Base-by-base conservation (phyloP, 2,329 filamentous ascomycete species). In the Ophiocordyceps camponoti-floridani region DNA sequence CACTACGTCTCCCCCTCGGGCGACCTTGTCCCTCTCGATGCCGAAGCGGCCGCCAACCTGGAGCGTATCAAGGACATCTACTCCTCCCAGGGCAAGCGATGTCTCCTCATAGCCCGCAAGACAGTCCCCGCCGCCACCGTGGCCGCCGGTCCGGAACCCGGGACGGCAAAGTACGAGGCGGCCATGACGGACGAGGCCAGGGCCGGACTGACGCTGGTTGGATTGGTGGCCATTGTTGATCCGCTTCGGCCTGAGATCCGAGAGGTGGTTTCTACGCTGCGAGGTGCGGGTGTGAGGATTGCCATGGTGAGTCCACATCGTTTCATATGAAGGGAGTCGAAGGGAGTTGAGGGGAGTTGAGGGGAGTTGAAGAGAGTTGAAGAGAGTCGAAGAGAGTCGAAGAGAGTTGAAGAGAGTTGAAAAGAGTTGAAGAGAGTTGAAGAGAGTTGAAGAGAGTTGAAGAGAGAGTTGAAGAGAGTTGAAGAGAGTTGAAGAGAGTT, bases 141-240 rank as follows among this genome's bases (percentile, higher is more conserved):
- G 7, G 23, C 23, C 23, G 49, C 73, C 46, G 53, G 58, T 2
- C 54, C 59, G 1, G 54, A 61, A 6, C 53, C 70, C 0, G 62
- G 66, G 2, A 70, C 72, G 2, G 58, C 62, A 2, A 63, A 53
- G 16, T 56, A 55, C 45, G 78, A 82, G 52, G 67, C 70, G 9
- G 70, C 74, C 46, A 67, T 79, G n/a, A 59, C 69, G 44, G 64
- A 69, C 19, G 65, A 75, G 40, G 69, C 72, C 33, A 66, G 61
- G 42, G 64, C 69, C 2, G 72, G 77, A 4, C 69, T 91, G 30
- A 75, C 71, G 0, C 76, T 89, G 49, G 74, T 82, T 26, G 85
- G 85, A 13, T 63, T 93, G 4, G 75, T 87, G 26, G 83, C 81
- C 38, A 77, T 91, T 30, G 83, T 86, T 44, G 84, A 89, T 51